Evolutionary conservation across 2,329 filamentous ascomycete genomes (phyloP).

Genomic region (Stemphylium lycopersici): DNA sequence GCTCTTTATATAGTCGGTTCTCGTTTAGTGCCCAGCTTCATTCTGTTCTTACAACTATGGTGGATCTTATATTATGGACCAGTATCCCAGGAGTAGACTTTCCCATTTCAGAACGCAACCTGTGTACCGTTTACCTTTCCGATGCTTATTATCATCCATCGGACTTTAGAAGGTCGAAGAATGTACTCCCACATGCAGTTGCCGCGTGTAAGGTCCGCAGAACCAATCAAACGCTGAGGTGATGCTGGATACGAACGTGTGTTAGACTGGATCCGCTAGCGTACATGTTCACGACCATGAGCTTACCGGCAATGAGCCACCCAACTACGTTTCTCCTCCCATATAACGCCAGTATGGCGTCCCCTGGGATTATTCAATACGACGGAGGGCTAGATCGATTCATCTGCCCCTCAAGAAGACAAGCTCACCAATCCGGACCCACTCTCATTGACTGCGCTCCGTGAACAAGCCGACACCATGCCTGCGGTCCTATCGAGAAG

Average conservation of each 20-base stretch:
- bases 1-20: slow-evolving; percentile 23
- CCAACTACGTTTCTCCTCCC: background rate
- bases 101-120: too few species aligned
- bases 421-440: background rate
- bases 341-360: background rate
- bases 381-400: background rate
- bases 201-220: background rate
- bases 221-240: slow-evolving; percentile 3
- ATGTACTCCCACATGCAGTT: background rate
- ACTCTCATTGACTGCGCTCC: background rate
- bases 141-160: background rate
- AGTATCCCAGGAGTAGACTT: too few species aligned
- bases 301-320: background rate
- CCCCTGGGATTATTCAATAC: background rate
- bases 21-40: slow-evolving; percentile 37
- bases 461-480: slow-evolving; percentile 14
- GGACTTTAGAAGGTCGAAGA: background rate
- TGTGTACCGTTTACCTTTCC: background rate
- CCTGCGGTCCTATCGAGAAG: slow-evolving; percentile 15
- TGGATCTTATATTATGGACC: too few species aligned
- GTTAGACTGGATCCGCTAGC: slow-evolving; percentile 9
- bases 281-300: background rate
- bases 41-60: too few species aligned
- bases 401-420: background rate
- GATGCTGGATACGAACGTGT: slow-evolving; percentile 11